Percentiles rank a stretch among this genome's conserved stretches.
phyloP scores from a whole-genome alignment of 345 rosid species.

The Eucalyptus urophylla region DNA sequence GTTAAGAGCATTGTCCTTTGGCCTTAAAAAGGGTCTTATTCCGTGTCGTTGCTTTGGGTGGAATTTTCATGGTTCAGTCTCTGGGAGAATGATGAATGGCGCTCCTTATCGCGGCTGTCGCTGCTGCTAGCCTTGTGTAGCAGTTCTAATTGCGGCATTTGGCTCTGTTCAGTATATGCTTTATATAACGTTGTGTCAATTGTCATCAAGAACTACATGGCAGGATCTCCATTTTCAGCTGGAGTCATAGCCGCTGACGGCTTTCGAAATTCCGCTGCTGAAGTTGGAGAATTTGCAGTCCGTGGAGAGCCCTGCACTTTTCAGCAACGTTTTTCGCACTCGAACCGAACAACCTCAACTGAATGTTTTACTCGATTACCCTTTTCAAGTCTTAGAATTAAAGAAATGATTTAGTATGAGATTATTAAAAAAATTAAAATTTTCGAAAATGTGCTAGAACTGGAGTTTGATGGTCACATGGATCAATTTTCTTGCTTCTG shows the following conservation, averaged over 20 bases:
- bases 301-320: slow-evolving; percentile 15
- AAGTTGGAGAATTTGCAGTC: slow-evolving; percentile 6
- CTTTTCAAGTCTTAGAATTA: background rate
- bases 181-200: background rate
- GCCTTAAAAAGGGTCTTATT: background rate
- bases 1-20: background rate
- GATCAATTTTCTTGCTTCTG: background rate
- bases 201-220: slow-evolving; percentile 19
- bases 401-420: background rate
- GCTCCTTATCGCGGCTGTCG: background rate
- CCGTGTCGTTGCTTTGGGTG: background rate
- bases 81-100: background rate
- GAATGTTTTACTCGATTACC: background rate
- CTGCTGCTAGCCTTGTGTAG: background rate
- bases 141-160: background rate
- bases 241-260: slow-evolving; percentile 49
- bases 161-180: background rate
- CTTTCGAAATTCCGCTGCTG: slow-evolving; percentile 16
- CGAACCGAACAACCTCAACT: background rate
- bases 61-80: background rate
- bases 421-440: background rate
- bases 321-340: background rate
- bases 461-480: background rate
- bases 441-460: slow-evolving; percentile 3
- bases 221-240: slow-evolving; percentile 67